phyloP scores from a whole-genome alignment of 495 filamentous ascomycete species.

The Penicillium egyptiacum region DNA sequence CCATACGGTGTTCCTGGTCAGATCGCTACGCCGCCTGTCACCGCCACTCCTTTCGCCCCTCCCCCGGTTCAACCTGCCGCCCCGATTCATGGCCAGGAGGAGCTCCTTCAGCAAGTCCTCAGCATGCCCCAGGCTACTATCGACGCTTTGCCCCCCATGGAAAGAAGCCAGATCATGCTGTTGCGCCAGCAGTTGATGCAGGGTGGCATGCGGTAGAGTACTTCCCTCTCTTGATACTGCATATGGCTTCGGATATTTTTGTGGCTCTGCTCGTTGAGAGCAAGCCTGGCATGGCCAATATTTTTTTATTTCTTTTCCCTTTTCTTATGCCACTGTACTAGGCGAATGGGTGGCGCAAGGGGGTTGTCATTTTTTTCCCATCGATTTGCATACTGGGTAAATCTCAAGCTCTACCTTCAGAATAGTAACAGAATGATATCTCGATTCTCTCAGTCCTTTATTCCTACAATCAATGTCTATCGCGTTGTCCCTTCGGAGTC shows the following conservation, averaged over 20 bases:
- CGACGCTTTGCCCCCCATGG: constrained; percentile 68
- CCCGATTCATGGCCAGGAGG: constrained; percentile 56
- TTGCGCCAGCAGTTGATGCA: constrained; percentile 59
- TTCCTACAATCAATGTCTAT: neutral
- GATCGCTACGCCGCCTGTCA: constrained; percentile 58
- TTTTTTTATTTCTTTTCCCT: neutral
- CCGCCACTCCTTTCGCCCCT: constrained; percentile 55
- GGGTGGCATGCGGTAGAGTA: constrained; percentile 41
- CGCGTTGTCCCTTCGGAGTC: neutral
- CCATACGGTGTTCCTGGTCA: constrained; percentile 42
- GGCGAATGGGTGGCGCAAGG: constrained; percentile 15
- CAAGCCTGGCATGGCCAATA: neutral
- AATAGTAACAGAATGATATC: constrained; percentile 5
- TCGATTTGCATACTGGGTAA: constrained; percentile 8
- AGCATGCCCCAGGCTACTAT: constrained; percentile 72
- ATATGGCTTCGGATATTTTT: constrained; percentile 2
- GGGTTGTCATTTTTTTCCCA: constrained; percentile 3
- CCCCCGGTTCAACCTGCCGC: constrained; percentile 45
- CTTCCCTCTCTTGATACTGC: neutral
- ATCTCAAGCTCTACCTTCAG: neutral
- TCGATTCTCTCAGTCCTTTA: neutral
- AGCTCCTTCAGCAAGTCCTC: constrained; percentile 73
- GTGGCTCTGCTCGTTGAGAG: neutral
- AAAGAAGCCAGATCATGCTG: constrained; percentile 74
- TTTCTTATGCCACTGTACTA: constrained; percentile 1